phyloP scores from a whole-genome alignment of 2,329 filamentous ascomycete genomes.

The Ceratocystis harringtonii region DNA sequence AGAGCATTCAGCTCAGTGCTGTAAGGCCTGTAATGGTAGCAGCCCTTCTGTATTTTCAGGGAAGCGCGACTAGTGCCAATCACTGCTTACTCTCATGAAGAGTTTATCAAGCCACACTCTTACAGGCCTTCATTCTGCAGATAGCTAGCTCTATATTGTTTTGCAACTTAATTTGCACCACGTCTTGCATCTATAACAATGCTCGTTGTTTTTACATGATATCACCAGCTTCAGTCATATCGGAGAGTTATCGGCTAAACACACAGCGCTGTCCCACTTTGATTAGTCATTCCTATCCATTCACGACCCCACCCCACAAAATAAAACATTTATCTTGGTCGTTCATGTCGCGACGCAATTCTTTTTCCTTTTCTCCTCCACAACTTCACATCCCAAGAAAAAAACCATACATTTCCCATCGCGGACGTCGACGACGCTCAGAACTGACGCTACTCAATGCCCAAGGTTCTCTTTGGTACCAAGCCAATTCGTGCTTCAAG shows the following conservation, averaged over 20 bases:
- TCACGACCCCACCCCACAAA: conserved; percentile 13
- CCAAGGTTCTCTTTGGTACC: not conserved
- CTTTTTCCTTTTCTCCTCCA: not conserved
- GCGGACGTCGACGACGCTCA: not conserved
- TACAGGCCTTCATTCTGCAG: too few species aligned
- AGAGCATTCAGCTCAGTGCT: not conserved
- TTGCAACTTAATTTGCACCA: not conserved
- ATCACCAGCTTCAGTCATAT: not conserved
- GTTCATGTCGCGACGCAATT: not conserved
- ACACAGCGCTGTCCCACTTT: not conserved
- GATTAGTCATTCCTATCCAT: conserved; percentile 12
- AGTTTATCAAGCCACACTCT: too few species aligned
- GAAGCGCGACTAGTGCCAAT: not conserved
- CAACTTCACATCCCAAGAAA: not conserved
- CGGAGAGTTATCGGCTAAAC: conserved; percentile 11
- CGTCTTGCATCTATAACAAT: not conserved
- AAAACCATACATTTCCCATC: not conserved
- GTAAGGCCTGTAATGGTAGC: not conserved
- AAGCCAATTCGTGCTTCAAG: not conserved
- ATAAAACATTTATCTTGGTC: conserved; percentile 9
- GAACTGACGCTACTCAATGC: too few species aligned
- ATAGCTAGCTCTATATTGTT: not conserved
- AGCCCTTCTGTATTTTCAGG: not conserved
- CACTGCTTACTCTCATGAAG: too few species aligned
- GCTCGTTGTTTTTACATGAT: not conserved